These are phyloP conservation scores for Deinandra increscens DNA, from an alignment of 129 eudicot genomes.

Conservation along the genomic window DNA sequence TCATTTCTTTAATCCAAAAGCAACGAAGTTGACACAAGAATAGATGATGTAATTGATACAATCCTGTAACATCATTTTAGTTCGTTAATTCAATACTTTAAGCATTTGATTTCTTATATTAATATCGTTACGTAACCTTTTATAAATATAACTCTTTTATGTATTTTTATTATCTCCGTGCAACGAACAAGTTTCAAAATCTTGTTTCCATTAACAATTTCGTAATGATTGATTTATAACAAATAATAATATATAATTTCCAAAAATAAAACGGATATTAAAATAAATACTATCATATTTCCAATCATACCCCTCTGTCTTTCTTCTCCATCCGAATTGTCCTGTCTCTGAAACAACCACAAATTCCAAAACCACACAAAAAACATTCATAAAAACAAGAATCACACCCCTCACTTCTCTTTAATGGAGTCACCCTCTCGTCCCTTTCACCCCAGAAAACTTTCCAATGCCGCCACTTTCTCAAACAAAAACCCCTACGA, in stretches of 20 bases:
- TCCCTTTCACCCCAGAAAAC: slow-evolving; percentile 53
- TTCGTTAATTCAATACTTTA: no score
- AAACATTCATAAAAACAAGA: slow-evolving; percentile 6
- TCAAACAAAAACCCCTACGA: slow-evolving; percentile 51
- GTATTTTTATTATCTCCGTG: no score
- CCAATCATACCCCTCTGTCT: slow-evolving; percentile 36
- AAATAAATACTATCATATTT: background rate
- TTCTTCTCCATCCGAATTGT: slow-evolving; percentile 33
- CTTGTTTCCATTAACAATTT: no score
- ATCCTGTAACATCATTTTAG: no score
- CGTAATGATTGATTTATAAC: background rate
- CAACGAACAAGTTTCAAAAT: no score
- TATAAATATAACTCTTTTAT: no score
- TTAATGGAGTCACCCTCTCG: slow-evolving; percentile 60
- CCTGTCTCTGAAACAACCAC: slow-evolving; percentile 24
- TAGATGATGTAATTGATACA: no score
- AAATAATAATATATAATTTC: background rate
- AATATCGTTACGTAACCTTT: no score
- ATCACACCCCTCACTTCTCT: background rate
- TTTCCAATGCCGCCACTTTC: slow-evolving; percentile 36
- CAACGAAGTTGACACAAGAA: no score
- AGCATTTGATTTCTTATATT: no score
- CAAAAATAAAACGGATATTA: background rate
- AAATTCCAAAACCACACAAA: slow-evolving; percentile 18
- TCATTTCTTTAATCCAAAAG: no score